Base-by-base conservation (phyloP, 257 asterid species). In the Echium plantagineum region DNA sequence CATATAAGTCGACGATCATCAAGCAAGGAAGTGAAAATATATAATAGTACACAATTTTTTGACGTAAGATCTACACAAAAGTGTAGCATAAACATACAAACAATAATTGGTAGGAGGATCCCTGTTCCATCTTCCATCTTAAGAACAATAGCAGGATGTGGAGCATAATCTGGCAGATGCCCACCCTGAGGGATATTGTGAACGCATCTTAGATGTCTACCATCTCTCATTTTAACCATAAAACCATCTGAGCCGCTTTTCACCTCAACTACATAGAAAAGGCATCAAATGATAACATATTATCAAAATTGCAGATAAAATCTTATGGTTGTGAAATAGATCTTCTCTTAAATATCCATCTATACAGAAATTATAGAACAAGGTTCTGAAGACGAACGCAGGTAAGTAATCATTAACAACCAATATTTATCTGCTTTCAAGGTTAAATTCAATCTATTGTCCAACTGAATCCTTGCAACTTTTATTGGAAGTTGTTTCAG, bases 41-140 rank as follows among this genome's bases (percentile, higher is more conserved):
- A 53, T 35, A 61, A 7, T 12, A 3, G n/a, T 0, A 24, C 3
- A 24, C 26, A 24, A 1, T 24, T 24, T 24, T 51, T 16, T 57
- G 4, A 46, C 16, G 31, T 5, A 30, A 51, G 28, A 16, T 21
- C 51, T 17, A 49, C 16, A 38, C 9, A 9, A 38, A 18, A 22
- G 52, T 10, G 17, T 12, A 63, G 18, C 62, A 31, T 69, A 54
- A 9, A 69, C 97, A 5, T 82, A 91, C 97, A 84, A 74, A 88
- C 98, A 56, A 88, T 91, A 48, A 91, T 91, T 0, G 98, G 96
- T 42, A 91, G 93, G 59, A 91, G 95, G 68, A 85, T 87, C 48
- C 95, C 95, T 3, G 95, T 82, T 68, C 94, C 98, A 2, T 93
- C 99, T 76, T 93, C 99, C 96, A 91, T 91, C 81, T 80, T 91